Base-by-base conservation (phyloP, 176 grass and related monocot species). In the Oryza australiensis region DNA sequence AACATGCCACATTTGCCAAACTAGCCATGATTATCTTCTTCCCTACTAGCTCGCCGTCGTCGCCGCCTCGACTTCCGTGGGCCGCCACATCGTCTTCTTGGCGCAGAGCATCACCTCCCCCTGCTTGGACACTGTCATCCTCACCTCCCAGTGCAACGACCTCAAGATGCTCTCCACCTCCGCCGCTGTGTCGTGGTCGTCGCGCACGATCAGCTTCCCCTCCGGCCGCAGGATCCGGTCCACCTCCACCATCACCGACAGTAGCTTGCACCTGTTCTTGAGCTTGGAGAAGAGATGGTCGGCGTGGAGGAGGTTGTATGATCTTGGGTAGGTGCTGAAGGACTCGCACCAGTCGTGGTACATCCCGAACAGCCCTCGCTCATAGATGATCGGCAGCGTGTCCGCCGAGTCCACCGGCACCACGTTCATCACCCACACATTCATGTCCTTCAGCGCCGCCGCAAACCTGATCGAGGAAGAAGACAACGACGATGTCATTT, bases 191-290 rank as follows among this genome's bases (percentile, higher is more conserved):
- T 83, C 87, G 43, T 13, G 23, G 62, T 86, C 83, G 24, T 97
- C 94, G 12, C 90, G 77, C 32, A 92, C 86, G 66, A 94, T 92
- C 59, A 97, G 78, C 63, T 87, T 89, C 12, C 94, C 94, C 33
- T 83, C 81, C 4, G 94, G 94, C 82, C 94, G 85, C 13, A 97
- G 48, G 57, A 97, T 85, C 72, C 94, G 83, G 89, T 94, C 94
- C 66, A 94, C 92, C 87, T 97, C 94, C 10, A 35, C 86, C 1
- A 97, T 85, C 43, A 87, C 80, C n/a, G 83, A 68, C 77, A 85
- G 70, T 34, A 94, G 69, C 9, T 89, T 85, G 46, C 94, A 97
- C 82, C 92, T 75, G 30, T 16, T 42, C 64, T 85, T 85, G 3
- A 89, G 64, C 13, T 41, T 81, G 71, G 87, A 89, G 77, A 89